phyloP scores from a whole-genome alignment of 2,329 filamentous ascomycete genomes.

The Emydomyces testavorans region DNA sequence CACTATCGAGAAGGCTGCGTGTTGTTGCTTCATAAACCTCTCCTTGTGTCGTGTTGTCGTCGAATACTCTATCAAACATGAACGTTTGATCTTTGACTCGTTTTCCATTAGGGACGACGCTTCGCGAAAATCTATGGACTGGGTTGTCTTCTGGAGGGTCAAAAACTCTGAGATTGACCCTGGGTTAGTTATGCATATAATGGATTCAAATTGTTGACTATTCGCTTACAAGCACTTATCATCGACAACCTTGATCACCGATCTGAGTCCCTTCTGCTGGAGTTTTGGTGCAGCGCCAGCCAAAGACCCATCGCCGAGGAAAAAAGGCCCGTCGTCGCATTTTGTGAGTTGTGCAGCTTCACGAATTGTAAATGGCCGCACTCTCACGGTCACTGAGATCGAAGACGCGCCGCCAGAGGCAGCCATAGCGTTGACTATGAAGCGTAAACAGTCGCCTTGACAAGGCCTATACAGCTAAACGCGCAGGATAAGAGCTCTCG shows the following conservation, averaged over 20 bases:
- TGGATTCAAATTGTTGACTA: neutral
- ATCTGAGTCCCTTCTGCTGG: slow-evolving; percentile 71
- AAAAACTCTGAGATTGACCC: slow-evolving; percentile 57
- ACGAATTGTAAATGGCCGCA: slow-evolving; percentile 63
- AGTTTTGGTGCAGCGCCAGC: slow-evolving; percentile 77
- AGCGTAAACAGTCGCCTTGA: slow-evolving; percentile 7
- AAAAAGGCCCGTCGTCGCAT: slow-evolving; percentile 72
- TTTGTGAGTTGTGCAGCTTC: slow-evolving; percentile 80
- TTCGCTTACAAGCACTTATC: slow-evolving; percentile 78
- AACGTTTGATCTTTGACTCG: slow-evolving; percentile 96
- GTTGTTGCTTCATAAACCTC: slow-evolving; percentile 95
- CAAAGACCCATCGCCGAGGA: slow-evolving; percentile 92
- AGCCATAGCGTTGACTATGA: slow-evolving; percentile 26
- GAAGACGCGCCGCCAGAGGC: slow-evolving; percentile 38
- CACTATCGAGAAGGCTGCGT: slow-evolving; percentile 77
- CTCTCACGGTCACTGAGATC: slow-evolving; percentile 46
- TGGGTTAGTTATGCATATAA: slow-evolving; percentile 17
- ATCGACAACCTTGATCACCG: slow-evolving; percentile 92
- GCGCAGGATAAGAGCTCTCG: neutral
- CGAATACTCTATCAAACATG: slow-evolving; percentile 90
- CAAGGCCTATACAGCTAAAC: neutral
- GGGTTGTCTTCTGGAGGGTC: slow-evolving; percentile 93
- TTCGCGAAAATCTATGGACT: slow-evolving; percentile 74
- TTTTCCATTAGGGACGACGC: slow-evolving; percentile 71
- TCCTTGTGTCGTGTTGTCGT: slow-evolving; percentile 81